Base-by-base conservation (phyloP, 2,329 filamentous ascomycete species). In the Colletotrichum chlorophyti region DNA sequence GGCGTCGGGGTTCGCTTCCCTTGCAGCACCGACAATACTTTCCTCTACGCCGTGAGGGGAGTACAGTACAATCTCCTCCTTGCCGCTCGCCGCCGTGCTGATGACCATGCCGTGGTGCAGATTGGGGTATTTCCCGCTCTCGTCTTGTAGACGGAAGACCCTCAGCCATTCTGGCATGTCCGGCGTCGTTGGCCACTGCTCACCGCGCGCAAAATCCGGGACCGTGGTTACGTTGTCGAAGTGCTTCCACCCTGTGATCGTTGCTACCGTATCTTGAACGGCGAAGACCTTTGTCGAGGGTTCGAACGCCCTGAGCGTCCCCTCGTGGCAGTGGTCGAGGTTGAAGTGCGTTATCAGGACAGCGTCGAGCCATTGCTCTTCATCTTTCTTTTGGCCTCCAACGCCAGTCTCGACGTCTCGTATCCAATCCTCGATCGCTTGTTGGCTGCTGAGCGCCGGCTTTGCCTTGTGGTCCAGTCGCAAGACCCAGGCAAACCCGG, bases 281-380 rank as follows among this genome's bases (percentile, higher is more conserved):
- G 47, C 47, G 5, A 61, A 21, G 12, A 58, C 42, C 5, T 7
- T 24, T 1, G 26, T 46, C 6, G 38, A 21, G 2, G 17, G 19
- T 10, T 19, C 15, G 5, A 61, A 40, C 7, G 40, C 32, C 15
- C 41, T 37, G 17, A 61, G 35, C 29, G 58, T 53, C 21, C 17
- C 12, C 27, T 15, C 14, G 26, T 57, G 51, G 14, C 40, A 27
- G 45, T 60, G 58, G 31, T 60, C 58, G 8, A 11, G 4, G 11
- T 58, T 50, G 12, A n/a, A 8, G 11, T 58, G 52, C n/a, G 46
- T 50, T 23, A 61, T 23, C 12, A 57, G 12, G 4, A 61, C 41
- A 4, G 53, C 58, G 17, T 55, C 58, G 15, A 61, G 34, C 38
- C 49, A 37, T 10, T 7, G 21, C 15, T 35, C 38, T 11, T 14